Evolutionary conservation across 176 grass and related monocot species (phyloP).

Genomic region (Guadua angustifolia): DNA sequence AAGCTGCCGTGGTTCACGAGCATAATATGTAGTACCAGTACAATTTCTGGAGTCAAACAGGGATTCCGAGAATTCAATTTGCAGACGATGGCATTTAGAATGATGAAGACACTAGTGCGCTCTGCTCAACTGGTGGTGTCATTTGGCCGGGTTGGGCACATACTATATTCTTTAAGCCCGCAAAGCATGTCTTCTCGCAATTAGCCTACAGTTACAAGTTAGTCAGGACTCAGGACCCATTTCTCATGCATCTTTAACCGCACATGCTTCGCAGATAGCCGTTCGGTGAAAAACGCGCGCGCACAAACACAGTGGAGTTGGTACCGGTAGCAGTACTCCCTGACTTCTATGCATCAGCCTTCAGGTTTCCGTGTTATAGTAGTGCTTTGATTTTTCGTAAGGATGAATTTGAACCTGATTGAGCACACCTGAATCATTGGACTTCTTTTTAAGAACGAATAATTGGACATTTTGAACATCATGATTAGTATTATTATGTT

Average conservation of each 20-base stretch:
- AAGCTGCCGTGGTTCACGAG: slow-evolving; percentile 5
- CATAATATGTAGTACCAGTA: background rate
- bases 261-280: background rate
- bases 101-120: background rate
- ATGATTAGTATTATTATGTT: background rate
- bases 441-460: background rate
- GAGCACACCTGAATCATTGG: slow-evolving; percentile 18
- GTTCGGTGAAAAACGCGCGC: background rate
- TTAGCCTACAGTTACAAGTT: slow-evolving; percentile 11
- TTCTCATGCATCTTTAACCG: background rate
- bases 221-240: background rate
- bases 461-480: background rate
- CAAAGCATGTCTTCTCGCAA: slow-evolving; percentile 25
- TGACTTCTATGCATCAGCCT: background rate
- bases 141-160: slow-evolving; percentile 10
- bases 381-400: background rate
- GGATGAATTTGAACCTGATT: background rate
- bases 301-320: background rate
- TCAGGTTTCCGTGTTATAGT: background rate
- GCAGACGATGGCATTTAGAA: slow-evolving; percentile 2
- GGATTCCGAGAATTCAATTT: background rate
- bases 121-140: background rate
- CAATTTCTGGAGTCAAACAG: background rate
- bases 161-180: slow-evolving; percentile 7
- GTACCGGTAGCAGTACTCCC: background rate